Conservation (phyloP, 192 early-diverging fungal genomes). For the Coemansia sp. region DNA sequence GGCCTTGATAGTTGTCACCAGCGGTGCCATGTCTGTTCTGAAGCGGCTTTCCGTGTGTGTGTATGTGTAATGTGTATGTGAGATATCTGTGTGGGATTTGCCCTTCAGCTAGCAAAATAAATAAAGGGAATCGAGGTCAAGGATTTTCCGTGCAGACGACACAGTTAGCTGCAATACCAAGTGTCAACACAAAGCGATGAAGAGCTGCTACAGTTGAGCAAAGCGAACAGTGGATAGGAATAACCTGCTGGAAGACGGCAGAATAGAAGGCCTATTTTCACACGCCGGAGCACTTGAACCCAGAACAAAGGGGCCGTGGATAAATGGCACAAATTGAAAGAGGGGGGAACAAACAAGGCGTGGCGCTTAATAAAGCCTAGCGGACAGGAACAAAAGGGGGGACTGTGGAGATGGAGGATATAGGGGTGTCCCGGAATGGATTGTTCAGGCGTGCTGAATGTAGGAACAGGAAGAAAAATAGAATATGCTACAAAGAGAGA, state of each 20-base stretch:
- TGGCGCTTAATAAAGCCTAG: conserved; percentile 2
- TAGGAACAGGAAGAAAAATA: not conserved
- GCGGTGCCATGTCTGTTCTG: conserved; percentile 15
- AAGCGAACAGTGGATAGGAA: too few relatives aligned
- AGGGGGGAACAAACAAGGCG: not conserved
- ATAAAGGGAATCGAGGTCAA: not conserved
- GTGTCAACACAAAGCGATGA: too few relatives aligned
- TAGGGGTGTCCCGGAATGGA: not conserved
- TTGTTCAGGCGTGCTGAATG: not conserved
- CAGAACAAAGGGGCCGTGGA: too few relatives aligned
- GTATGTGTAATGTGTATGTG: not conserved
- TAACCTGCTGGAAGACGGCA: too few relatives aligned
- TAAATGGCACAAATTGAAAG: not conserved
- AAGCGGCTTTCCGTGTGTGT: not conserved
- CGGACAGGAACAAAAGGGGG: conserved; percentile 1
- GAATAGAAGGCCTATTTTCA: too few relatives aligned
- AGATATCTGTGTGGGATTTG: not conserved
- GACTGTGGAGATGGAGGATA: not conserved
- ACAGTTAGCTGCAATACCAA: too few relatives aligned
- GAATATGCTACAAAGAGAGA: not conserved
- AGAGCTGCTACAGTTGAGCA: too few relatives aligned
- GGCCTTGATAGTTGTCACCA: not conserved
- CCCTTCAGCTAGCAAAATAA: not conserved
- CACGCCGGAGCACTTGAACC: too few relatives aligned
- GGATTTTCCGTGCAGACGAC: not conserved